Conservation (phyloP, 2,329 filamentous ascomycete genomes). For the Aspergillus amoenus region DNA sequence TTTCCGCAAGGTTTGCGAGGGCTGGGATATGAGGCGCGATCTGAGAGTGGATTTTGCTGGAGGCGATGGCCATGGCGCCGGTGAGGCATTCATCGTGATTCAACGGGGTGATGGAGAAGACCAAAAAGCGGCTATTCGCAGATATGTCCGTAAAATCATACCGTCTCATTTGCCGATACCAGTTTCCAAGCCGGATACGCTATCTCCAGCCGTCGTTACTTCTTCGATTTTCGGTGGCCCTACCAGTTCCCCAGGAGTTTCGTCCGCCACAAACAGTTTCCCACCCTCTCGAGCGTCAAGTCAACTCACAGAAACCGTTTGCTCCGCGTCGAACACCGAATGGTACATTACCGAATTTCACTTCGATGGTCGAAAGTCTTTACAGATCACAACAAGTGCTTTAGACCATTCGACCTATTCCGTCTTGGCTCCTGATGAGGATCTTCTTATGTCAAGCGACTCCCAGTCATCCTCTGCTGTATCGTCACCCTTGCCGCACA, state of each 20-base stretch:
- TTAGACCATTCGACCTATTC: conserved; percentile 76
- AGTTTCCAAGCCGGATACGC: neutral
- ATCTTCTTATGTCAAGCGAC: conserved; percentile 63
- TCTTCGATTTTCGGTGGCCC: conserved; percentile 55
- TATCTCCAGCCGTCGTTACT: conserved; percentile 17
- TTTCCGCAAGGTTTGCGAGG: conserved; percentile 73
- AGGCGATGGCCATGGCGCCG: conserved; percentile 72
- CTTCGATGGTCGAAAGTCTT: conserved; percentile 59
- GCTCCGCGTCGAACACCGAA: conserved; percentile 52
- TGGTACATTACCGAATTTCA: conserved; percentile 65
- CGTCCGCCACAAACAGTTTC: conserved; percentile 19
- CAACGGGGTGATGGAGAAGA: conserved; percentile 68
- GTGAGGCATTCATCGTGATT: conserved; percentile 75
- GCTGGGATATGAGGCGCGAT: conserved; percentile 88
- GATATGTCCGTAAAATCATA: conserved; percentile 58
- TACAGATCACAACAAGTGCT: conserved; percentile 67
- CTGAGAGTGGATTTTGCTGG: conserved; percentile 87
- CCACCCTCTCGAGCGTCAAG: conserved; percentile 35
- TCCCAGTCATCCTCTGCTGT: conserved; percentile 55
- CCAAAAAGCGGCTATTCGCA: conserved; percentile 52
- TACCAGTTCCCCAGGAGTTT: conserved; percentile 22
- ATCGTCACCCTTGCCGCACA: conserved; percentile 54
- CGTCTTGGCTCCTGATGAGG: conserved; percentile 70
- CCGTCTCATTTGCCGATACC: conserved; percentile 26
- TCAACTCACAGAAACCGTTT: conserved; percentile 31